Conservation (phyloP, 1,139 yeast genomes). For the Yamadazyma epiphylla region DNA sequence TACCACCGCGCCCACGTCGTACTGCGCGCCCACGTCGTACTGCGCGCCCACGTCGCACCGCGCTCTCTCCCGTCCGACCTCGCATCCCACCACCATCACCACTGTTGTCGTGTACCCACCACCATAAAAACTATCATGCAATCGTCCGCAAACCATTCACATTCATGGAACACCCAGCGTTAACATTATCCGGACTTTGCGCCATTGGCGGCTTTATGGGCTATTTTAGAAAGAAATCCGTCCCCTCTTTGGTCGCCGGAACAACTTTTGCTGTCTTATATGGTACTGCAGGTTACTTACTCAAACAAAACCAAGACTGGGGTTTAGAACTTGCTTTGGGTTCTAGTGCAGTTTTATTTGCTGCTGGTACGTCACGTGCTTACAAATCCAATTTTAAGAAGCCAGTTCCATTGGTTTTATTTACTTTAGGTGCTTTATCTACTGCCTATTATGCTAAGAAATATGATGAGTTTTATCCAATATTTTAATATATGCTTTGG, state of each 20-base stretch:
- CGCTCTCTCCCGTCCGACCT: no score
- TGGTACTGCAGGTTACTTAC: slow-evolving; percentile 75
- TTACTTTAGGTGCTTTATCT: slow-evolving; percentile 62
- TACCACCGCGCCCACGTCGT: no score
- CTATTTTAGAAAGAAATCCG: slow-evolving; percentile 64
- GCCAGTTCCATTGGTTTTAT: slow-evolving; percentile 71
- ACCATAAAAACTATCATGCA: no score
- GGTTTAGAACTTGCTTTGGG: slow-evolving; percentile 82
- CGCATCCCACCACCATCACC: no score
- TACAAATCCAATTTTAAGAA: slow-evolving; percentile 55
- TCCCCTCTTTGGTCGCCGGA: slow-evolving; percentile 83
- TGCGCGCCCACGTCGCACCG: no score
- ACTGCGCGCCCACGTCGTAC: no score
- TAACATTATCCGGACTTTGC: slow-evolving; percentile 70
- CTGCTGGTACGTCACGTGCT: slow-evolving; percentile 71
- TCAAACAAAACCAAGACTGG: slow-evolving; percentile 67
- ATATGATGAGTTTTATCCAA: slow-evolving; percentile 63
- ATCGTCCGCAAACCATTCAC: no score
- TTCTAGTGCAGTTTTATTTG: slow-evolving; percentile 59
- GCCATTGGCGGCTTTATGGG: slow-evolving; percentile 75
- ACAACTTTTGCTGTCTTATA: slow-evolving; percentile 62
- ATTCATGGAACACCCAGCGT: slow-evolving; percentile 84
- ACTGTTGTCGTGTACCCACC: no score
- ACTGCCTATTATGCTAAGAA: slow-evolving; percentile 69
- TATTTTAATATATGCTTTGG: no score